Conservation (phyloP, 148 eudicot genomes). For the Rhododendron molle region DNA sequence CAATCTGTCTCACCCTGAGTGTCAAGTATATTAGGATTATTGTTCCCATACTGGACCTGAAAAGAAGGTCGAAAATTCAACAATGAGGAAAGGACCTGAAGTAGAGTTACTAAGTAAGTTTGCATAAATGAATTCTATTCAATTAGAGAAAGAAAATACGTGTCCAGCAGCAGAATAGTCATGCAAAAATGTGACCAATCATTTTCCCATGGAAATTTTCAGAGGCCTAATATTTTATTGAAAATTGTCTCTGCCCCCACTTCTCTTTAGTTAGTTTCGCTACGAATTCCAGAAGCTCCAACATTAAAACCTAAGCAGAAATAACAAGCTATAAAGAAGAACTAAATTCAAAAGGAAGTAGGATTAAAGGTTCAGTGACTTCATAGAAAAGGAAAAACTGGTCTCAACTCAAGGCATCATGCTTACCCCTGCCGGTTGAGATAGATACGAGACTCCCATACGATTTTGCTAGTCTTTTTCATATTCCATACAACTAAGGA, state of each 20-base stretch:
- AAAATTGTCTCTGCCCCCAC: neutral
- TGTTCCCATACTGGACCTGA: conserved; percentile 1
- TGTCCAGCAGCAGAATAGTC: neutral
- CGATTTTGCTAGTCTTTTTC: neutral
- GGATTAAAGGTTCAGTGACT: neutral
- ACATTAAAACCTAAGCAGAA: neutral
- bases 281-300: neutral
- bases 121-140: neutral
- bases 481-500: neutral
- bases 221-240: neutral
- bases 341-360: neutral
- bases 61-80: neutral
- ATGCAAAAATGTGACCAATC: neutral
- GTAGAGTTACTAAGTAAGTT: neutral
- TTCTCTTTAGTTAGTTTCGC: neutral
- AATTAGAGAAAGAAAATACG: neutral
- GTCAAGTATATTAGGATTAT: neutral
- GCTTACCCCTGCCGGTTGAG: neutral
- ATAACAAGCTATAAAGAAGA: neutral
- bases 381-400: neutral
- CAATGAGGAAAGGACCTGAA: neutral
- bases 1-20: neutral
- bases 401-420: neutral
- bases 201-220: neutral
- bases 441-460: neutral